Conservation (phyloP, 2,329 filamentous ascomycete species). For the Apiospora saccharicola region DNA sequence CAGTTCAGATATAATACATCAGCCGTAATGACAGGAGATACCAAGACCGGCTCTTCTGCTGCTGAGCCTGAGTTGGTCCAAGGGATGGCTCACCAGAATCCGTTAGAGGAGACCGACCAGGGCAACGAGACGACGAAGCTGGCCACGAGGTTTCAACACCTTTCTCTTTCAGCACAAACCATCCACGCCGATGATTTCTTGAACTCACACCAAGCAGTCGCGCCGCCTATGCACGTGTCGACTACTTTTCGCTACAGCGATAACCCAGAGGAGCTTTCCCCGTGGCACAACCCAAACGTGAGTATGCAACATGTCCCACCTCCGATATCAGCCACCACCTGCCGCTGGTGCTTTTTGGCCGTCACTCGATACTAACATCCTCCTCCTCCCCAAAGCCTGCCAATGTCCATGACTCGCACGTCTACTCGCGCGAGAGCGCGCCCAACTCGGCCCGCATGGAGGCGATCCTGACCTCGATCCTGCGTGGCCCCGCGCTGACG, state of each 20-base stretch:
- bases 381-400: constrained; percentile 48
- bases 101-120: constrained; percentile 24
- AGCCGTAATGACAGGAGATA: background rate
- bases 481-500: constrained; percentile 74
- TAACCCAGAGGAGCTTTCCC: constrained; percentile 70
- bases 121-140: constrained; percentile 36
- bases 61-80: constrained; percentile 12
- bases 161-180: constrained; percentile 73
- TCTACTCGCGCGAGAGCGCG: constrained; percentile 83
- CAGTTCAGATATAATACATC: background rate
- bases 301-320: constrained; percentile 46
- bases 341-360: background rate
- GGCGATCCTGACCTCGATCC: constrained; percentile 76
- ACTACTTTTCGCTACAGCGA: constrained; percentile 86
- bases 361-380: background rate
- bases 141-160: constrained; percentile 44
- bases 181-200: constrained; percentile 84
- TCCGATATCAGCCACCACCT: background rate
- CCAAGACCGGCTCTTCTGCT: background rate
- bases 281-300: constrained; percentile 60
- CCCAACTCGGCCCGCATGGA: constrained; percentile 89
- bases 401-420: constrained; percentile 66
- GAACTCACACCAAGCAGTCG: constrained; percentile 78
- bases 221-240: constrained; percentile 87
- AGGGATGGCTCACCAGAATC: constrained; percentile 18